A percentile compares a stretch with the other conserved stretches of the same genome.
Evolutionary conservation across 2,329 filamentous ascomycete genomes (phyloP).

Genomic region (Phialophora chinensis): DNA sequence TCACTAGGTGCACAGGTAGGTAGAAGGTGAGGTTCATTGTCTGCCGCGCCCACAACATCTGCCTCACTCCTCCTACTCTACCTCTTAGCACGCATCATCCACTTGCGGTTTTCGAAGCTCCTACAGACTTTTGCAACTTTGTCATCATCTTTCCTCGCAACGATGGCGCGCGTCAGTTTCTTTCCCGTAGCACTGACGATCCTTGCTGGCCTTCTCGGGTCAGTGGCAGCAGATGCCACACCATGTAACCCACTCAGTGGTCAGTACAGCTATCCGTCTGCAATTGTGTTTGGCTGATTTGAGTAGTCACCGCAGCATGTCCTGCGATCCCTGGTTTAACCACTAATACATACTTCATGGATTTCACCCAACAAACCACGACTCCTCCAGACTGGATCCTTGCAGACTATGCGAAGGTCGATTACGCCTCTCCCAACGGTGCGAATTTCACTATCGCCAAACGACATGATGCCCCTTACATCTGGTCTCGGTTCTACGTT

Average conservation of each 20-base stretch:
- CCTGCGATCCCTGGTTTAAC: conserved; percentile 76
- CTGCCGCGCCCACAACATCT: conserved; percentile 13
- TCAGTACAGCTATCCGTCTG: conserved; percentile 15
- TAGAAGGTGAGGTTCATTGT: conserved; percentile 23
- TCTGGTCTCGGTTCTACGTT: conserved; percentile 57
- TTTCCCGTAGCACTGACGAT: conserved; percentile 14
- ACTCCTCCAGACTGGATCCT: conserved; percentile 69
- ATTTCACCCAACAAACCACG: conserved; percentile 79
- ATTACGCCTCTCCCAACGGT: conserved; percentile 67
- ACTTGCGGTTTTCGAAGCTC: background rate
- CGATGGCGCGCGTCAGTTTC: conserved; percentile 20
- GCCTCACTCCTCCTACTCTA: background rate
- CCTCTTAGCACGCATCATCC: background rate
- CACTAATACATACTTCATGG: conserved; percentile 75
- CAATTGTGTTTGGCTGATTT: conserved; percentile 10
- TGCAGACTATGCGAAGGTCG: conserved; percentile 66
- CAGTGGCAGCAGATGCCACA: conserved; percentile 18
- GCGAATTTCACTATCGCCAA: conserved; percentile 58
- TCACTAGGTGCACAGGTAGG: conserved; percentile 8
- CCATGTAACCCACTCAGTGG: conserved; percentile 32
- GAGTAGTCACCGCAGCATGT: conserved; percentile 54
- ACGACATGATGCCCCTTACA: conserved; percentile 56
- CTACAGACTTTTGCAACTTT: background rate
- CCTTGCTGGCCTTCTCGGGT: conserved; percentile 7
- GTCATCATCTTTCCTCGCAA: background rate